Evolutionary conservation across 805 yeast genomes (phyloP), one percentile per base, ranked within the genome.

Genomic region (Hanseniaspora occidentalis): DNA sequence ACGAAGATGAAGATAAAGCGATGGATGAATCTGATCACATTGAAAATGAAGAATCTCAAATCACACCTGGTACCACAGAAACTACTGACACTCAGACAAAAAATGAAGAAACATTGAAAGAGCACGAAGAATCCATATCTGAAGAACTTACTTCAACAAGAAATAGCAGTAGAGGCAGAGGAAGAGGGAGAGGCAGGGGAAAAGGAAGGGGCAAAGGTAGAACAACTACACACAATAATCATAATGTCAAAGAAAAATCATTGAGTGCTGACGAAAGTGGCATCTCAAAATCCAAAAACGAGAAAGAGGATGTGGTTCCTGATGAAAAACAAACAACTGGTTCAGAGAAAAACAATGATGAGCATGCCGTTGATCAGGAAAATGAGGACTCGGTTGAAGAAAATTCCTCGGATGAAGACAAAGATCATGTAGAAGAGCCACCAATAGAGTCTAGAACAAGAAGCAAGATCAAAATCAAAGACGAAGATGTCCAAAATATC

Each of bases 301-400:
- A 39, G 18, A 23, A 43, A 21, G 38, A 35, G 26, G 35, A 8
- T n/a, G n/a, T n/a, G n/a, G n/a, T n/a, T n/a, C n/a, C n/a, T n/a
- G n/a, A n/a, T 10, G 24, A 33, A 13, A 35, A 43, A 11, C 46
- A 44, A 40, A 54, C 54, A 3, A n/a, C 14, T 31, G 35, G 17
- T 5, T 19, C 17, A 4, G 17, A n/a, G 17, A 25, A 17, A 25
- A 17, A 21, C 10, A 16, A 36, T n/a, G 11, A 25, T 11, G 17
- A 4, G 3, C 39, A 14, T 26, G 39, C 21, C n/a, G 17, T 23
- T n/a, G 5, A 22, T 13, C 13, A 22, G 22, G 31, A 31, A 6
- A 19, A n/a, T 14, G 36, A 22, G 11, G 17, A 31, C 8, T 22
- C 33, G 7, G 26, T 7, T 10, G 33, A 23, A 4, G 10, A 33